phyloP scores from a whole-genome alignment of 1,284 basidiomycete genomes.

The Pterula multifida region DNA sequence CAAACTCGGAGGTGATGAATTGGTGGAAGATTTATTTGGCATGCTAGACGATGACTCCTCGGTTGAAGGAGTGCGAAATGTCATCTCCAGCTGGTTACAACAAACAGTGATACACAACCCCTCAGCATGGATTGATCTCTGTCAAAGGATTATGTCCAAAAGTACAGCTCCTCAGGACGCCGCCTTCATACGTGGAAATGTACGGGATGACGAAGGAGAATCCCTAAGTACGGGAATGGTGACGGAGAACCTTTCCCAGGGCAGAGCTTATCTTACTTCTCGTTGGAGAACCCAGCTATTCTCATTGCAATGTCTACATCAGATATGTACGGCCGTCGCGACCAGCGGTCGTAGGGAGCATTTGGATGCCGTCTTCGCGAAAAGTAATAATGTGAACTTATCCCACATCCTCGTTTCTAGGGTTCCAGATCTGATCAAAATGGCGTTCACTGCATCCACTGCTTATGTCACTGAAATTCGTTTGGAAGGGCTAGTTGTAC shows the following conservation, averaged over 20 bases:
- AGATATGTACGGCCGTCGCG: constrained; percentile 72
- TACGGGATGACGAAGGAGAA: constrained; percentile 83
- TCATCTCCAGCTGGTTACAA: constrained; percentile 91
- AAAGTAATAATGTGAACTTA: constrained; percentile 30
- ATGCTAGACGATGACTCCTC: constrained; percentile 91
- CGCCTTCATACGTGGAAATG: constrained; percentile 36
- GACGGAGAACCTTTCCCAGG: constrained; percentile 24
- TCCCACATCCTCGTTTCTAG: constrained; percentile 62
- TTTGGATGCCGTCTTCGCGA: constrained; percentile 62
- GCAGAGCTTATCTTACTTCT: constrained; percentile 40
- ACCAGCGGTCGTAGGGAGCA: constrained; percentile 72
- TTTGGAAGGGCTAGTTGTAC: constrained; percentile 81
- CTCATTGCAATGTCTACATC: constrained; percentile 85
- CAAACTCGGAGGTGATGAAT: constrained; percentile 82
- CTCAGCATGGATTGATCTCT: constrained; percentile 96
- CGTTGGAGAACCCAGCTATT: constrained; percentile 97
- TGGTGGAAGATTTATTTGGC: constrained; percentile 91
- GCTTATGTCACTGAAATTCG: constrained; percentile 94
- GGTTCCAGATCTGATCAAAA: constrained; percentile 89
- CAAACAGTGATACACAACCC: constrained; percentile 92
- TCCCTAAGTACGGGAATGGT: constrained; percentile 58
- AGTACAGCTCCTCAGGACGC: constrained; percentile 74
- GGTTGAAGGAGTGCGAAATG: constrained; percentile 88
- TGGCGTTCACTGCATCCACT: constrained; percentile 96
- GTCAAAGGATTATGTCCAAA: constrained; percentile 90